Evolutionary conservation across 1,139 yeast genomes (phyloP), one percentile per base, ranked within the genome.

Genomic region (Geotrichum reessii): DNA sequence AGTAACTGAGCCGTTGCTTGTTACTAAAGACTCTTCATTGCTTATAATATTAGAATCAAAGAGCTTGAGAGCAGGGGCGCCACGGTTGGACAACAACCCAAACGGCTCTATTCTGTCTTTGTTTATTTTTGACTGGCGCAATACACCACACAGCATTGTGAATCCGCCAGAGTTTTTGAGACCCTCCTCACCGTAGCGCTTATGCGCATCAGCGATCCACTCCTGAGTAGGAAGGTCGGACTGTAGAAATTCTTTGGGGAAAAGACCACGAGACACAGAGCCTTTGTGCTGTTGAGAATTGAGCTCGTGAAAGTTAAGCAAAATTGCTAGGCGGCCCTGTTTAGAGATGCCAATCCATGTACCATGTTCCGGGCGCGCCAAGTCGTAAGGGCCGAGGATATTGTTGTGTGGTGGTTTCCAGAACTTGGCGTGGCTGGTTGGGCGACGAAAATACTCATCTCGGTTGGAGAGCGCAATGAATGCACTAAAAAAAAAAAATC

Each of bases 291-390:
- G 47, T 24, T 44, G 51, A n/a, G 57, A 17, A 12, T 27, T 65
- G 63, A 67, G 81, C 85, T 68, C 89, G 52, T 70, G 75, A 67
- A 81, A 85, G 69, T 93, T 93, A 22, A 93, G 84, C 50, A 93
- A 76, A 1, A 87, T 87, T 0, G 96, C 88, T 1, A 92, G 63
- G 60, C 81, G 79, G 0, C 95, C 95, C 2, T 69, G 71, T 37
- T 75, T 75, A 52, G 84, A 80, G 1, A 87, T 80, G 0, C 97
- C 97, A 1, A 90, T 82, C 99, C 99, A 93, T 0, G 97, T 88
- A 0, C 99, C 98, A 65, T 83, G 90, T 63, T 84, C 92, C 0
- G 76, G 73, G 56, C 93, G 74, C 0, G 86, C 91, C 64, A 87
- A 70, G 71, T 93, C 99, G 44, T 79, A 74, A 0, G 98, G 98